Evolutionary conservation across 768 basidiomycete genomes (phyloP), one percentile per base, ranked within the genome.

Genomic region (Lactarius tabidus): DNA sequence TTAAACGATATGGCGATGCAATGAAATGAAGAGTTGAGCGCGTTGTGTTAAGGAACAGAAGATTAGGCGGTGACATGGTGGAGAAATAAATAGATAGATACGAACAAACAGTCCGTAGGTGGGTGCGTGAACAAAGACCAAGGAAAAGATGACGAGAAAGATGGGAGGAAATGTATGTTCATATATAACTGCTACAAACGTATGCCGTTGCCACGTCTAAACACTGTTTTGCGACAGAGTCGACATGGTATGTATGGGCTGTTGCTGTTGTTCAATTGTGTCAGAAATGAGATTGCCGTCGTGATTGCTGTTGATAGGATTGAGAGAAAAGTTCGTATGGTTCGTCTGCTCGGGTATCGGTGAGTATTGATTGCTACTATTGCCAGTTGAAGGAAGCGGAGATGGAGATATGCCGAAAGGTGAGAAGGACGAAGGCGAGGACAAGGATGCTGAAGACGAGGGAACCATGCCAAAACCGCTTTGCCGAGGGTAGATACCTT

Each of bases 381-480:
- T 68, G 67, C 65, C 65, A 64, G 26, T 68, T 35, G 62, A 54
- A 26, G 69, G 64, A 68, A 72, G 71, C 48, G 72, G 75, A 63
- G 74, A 70, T 61, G 74, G 71, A 35, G 77, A 74, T 31, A 75
- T 73, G 71, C 73, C 76, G 68, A 77, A 77, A 60, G 76, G 76
- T 67, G 75, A 77, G 70, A 77, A 77, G 39, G 74, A 53, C 63
- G 71, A 71, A 31, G 66, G 68, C 51, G 71, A 69, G 36, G 71
- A 63, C 39, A 70, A 43, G 45, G 66, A 65, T 57, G 57, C 61
- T 57, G 68, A 36, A 38, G 72, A 38, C 18, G 60, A 26, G 10
- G 67, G 63, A 69, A 70, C 60, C 68, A 74, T 57, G 68, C 72
- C 70, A 70, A 70, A 58, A 66, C 67, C 63, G 71, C 70, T 67